Percentiles rank a stretch among this genome's conserved stretches.
phyloP scores from a whole-genome alignment of 1,139 yeast species.

The Yamadazyma taylorii region DNA sequence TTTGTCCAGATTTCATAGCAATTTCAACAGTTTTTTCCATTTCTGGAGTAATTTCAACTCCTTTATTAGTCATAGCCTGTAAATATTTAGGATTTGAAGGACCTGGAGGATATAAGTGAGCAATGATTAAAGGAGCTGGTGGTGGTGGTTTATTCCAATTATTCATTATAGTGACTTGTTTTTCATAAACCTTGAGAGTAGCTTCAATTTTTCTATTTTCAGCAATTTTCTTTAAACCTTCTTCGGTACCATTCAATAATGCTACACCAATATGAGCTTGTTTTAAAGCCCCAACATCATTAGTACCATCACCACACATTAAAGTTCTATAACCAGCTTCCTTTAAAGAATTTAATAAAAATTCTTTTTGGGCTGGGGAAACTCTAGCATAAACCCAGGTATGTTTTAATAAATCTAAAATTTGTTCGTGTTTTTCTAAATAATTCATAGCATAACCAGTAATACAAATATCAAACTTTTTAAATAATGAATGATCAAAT shows the following conservation, averaged over 20 bases:
- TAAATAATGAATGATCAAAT: constrained; percentile 59
- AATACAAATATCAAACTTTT: constrained; percentile 80
- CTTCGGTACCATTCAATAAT: constrained; percentile 93
- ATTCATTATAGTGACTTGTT: constrained; percentile 74
- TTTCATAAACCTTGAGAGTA: constrained; percentile 69
- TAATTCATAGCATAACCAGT: constrained; percentile 88
- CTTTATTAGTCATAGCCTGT: constrained; percentile 80
- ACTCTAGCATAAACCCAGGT: constrained; percentile 99
- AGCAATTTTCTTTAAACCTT: constrained; percentile 84
- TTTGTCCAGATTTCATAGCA: constrained; percentile 41
- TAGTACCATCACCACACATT: constrained; percentile 99
- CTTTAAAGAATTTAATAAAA: constrained; percentile 78
- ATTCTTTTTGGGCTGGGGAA: constrained; percentile 94
- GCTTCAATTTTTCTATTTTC: constrained; percentile 75
- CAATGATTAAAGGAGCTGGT: constrained; percentile 83
- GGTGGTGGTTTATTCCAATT: constrained; percentile 86
- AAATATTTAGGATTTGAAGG: constrained; percentile 86
- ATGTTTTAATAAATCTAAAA: constrained; percentile 73
- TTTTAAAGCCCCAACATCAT: constrained; percentile 98
- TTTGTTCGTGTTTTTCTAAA: constrained; percentile 62
- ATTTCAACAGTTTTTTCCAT: constrained; percentile 57
- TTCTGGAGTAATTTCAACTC: constrained; percentile 70
- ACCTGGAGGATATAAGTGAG: constrained; percentile 96
- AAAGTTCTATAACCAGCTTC: constrained; percentile 88
- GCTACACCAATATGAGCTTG: constrained; percentile 99